Evolutionary conservation across 129 eudicot species (phyloP), one percentile per base, ranked within the genome.

Genomic region (Tagetes erecta): DNA sequence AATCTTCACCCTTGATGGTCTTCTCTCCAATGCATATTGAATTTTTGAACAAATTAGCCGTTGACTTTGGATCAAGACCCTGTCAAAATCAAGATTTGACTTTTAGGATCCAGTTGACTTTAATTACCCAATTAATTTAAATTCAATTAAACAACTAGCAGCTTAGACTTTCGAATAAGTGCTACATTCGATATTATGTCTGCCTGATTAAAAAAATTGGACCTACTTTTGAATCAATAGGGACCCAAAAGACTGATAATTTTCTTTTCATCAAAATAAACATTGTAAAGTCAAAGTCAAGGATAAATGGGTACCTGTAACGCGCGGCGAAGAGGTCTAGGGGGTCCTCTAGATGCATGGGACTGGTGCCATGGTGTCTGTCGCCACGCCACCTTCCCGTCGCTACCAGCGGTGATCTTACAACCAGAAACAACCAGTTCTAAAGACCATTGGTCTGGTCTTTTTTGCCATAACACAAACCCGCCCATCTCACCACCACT

Each of bases 301-400:
- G 68, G 37, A 49, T 47, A 6, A 14, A 57, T 34, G 34, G 60
- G 31, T 84, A 90, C 98, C 95, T 92, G 98, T 65, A 92, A 70
- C n/a, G 92, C 86, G 65, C 96, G 98, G 2, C 98, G 96, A 46
- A 92, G 95, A 44, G 98, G 98, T 71, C 98, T 80, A 13, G 98
- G 90, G 1, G 98, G 98, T 38, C 96, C 98, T 5, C 98, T 90
- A 13, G 96, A 89, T 2, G 98, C 96, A 30, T 89, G 98, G 11
- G 95, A 92, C 45, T 87, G 81, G 78, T 92, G 91, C 98, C 98
- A 92, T 0, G 98, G 98, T 39, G 96, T 92, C 76, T 92, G 96
- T 38, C 96, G 81, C 98, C 98, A 92, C 7, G 98, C 96, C 80
- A 92, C 90, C 80, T 89, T 86, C 5, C 98, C 96, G 63, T 92